Percentiles rank a stretch among this genome's conserved stretches.
Conservation (phyloP, 345 rosid genomes). For the Euphorbia peplus region DNA sequence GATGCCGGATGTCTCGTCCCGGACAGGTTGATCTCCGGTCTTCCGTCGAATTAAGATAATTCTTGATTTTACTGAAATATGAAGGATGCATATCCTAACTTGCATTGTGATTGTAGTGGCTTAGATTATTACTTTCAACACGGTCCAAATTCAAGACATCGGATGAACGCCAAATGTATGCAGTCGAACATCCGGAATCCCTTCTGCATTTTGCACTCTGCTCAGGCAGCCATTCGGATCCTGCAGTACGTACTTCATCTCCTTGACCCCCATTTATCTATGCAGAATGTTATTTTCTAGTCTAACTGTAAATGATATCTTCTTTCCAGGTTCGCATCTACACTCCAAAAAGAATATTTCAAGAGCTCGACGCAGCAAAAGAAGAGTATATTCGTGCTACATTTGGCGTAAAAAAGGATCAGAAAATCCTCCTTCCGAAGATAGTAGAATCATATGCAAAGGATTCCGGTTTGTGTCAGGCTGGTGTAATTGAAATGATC, state of each 20-base stretch:
- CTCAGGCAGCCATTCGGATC: slow-evolving; percentile 94
- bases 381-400: slow-evolving; percentile 84
- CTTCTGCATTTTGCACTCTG: slow-evolving; percentile 81
- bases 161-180: slow-evolving; percentile 65
- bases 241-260: slow-evolving; percentile 81
- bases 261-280: slow-evolving; percentile 2
- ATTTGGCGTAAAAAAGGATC: slow-evolving; percentile 62
- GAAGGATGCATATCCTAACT: slow-evolving; percentile 1
- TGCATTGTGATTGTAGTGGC: slow-evolving; percentile 58
- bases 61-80: background rate
- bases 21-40: slow-evolving; percentile 63
- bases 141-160: slow-evolving; percentile 67
- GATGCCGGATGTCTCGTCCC: slow-evolving; percentile 89
- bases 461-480: slow-evolving; percentile 56
- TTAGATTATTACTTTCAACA: slow-evolving; percentile 63
- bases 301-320: background rate
- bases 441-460: slow-evolving; percentile 67
- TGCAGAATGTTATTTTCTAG: background rate
- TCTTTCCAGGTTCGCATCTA: slow-evolving; percentile 69
- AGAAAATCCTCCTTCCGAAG: slow-evolving; percentile 77
- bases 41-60: slow-evolving; percentile 3
- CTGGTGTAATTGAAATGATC: slow-evolving; percentile 63
- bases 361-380: slow-evolving; percentile 82
- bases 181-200: slow-evolving; percentile 60
- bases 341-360: slow-evolving; percentile 63